These are phyloP conservation scores for Penicillium hordei DNA, from an alignment of 2,329 filamentous ascomycete species.

Conservation along the genomic window DNA sequence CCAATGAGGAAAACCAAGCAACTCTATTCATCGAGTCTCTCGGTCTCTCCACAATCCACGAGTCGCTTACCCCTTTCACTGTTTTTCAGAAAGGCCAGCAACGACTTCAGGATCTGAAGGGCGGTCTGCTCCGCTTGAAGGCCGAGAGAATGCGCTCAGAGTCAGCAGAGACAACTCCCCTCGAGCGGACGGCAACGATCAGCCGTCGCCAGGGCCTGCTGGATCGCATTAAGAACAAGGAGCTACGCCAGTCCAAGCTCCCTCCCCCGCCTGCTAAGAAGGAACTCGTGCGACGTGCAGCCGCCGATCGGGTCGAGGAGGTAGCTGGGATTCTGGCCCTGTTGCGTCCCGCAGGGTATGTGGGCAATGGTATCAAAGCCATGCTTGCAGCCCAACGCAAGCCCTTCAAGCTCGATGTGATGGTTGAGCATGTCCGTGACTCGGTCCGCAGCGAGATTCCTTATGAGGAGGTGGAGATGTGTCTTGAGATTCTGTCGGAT, in stretches of 20 bases:
- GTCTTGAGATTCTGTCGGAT: conserved; percentile 49
- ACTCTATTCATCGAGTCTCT: conserved; percentile 36
- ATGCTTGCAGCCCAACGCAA: conserved; percentile 51
- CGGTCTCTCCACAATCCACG: conserved; percentile 37
- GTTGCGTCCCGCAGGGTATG: conserved; percentile 48
- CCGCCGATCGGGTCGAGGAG: conserved; percentile 67
- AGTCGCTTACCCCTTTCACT: conserved; percentile 37
- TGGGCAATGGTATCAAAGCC: conserved; percentile 32
- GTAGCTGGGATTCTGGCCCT: conserved; percentile 67
- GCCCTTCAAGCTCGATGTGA: conserved; percentile 63
- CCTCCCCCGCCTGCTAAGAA: conserved; percentile 50
- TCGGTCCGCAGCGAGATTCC: conserved; percentile 58
- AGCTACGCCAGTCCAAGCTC: conserved; percentile 51
- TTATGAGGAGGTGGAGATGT: conserved; percentile 48
- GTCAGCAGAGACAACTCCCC: conserved; percentile 18
- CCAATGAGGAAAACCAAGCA: conserved; percentile 34
- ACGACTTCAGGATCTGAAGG: conserved; percentile 42
- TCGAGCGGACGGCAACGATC: conserved; percentile 30
- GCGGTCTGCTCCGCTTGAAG: conserved; percentile 40
- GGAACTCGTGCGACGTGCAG: conserved; percentile 62
- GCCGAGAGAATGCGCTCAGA: conserved; percentile 33
- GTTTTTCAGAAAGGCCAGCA: conserved; percentile 42
- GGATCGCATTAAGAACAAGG: conserved; percentile 73
- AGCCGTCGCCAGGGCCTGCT: conserved; percentile 62
- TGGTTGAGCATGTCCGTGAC: conserved; percentile 66